Conservation (phyloP, 1,139 yeast species). For the Pichia sp. region DNA sequence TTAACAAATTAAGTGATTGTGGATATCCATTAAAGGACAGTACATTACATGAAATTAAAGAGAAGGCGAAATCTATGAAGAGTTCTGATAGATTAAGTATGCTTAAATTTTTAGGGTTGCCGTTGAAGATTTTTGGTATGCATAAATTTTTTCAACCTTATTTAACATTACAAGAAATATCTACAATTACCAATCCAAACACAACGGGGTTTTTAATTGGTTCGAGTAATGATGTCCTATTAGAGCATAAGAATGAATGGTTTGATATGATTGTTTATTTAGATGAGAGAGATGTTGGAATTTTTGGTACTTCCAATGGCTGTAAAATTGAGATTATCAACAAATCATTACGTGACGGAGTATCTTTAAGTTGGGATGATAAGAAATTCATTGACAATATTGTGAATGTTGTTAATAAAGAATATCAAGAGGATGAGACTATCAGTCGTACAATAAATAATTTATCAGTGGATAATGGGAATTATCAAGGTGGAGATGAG, state of each 20-base stretch:
- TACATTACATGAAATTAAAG: constrained; percentile 41
- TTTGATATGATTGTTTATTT: constrained; percentile 41
- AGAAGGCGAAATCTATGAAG: constrained; percentile 62
- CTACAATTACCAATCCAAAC: constrained; percentile 53
- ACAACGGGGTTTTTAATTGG: constrained; percentile 74
- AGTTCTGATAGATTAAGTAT: constrained; percentile 75
- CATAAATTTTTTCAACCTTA: constrained; percentile 92
- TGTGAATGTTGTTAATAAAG: constrained; percentile 33
- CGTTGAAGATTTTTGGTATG: constrained; percentile 75
- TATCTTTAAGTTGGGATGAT: constrained; percentile 59
- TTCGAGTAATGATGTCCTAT: constrained; percentile 74
- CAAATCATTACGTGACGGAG: constrained; percentile 34
- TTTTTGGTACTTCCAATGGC: constrained; percentile 16
- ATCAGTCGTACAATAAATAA: constrained; percentile 35
- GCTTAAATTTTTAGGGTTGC: constrained; percentile 77
- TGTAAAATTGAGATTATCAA: constrained; percentile 40
- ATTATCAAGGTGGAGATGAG: constrained; percentile 76
- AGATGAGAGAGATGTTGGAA: constrained; percentile 35
- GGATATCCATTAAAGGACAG: constrained; percentile 72
- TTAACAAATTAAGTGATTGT: constrained; percentile 65
- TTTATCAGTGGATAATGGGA: constrained; percentile 40
- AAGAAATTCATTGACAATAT: constrained; percentile 61
- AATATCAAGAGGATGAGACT: constrained; percentile 19
- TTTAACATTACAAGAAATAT: constrained; percentile 83
- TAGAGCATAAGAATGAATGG: constrained; percentile 56